Evolutionary conservation across 2,329 filamentous ascomycete species (phyloP), one percentile per base, ranked within the genome.

Genomic region (Graphilbum fragrans): DNA sequence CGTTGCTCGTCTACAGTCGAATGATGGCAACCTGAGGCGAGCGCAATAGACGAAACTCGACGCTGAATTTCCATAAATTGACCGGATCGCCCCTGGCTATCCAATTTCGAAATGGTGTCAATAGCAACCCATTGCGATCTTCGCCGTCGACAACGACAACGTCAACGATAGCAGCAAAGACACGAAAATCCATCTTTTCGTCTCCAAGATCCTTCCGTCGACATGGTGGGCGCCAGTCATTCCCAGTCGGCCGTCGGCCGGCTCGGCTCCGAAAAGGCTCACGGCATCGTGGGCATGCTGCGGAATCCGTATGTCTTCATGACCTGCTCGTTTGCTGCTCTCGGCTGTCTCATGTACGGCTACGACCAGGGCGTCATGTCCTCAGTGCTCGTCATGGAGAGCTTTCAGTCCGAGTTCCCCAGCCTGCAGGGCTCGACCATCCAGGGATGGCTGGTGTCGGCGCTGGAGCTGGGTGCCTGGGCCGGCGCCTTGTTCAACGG

Each of bases 261-360:
- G 37, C 39, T 51, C 47, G 60, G 59, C 46, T 59, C 59, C 37
- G 53, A 53, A 31, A 63, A 61, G 40, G 50, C 55, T 27, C 57
- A 63, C 45, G 60, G 60, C 40, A 41, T 63, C 32, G 41, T 52
- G 37, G 60, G 60, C 43, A 61, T 63, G 55, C 45, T 63, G 11
- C 56, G 58, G 46, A 63, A 62, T 46, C 59, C 60, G 2, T 63
- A 61, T 47, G 60, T 63, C 37, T 59, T 57, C 50, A 48, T 55
- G 52, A 61, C 41, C n/a, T 43, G 41, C 25, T 23, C 41, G 9
- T 43, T 43, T 12, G 41, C 37, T 8, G 41, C 41, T n/a, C 37
- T 43, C 12, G 41, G 41, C 27, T 43, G 37, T 37, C 41, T 43
- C 18, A 39, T 43, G 41, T 43, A 39, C 37, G 41, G 41, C 33